phyloP scores from a whole-genome alignment of 1,284 basidiomycete genomes.

The Ustilago vetiveriae region DNA sequence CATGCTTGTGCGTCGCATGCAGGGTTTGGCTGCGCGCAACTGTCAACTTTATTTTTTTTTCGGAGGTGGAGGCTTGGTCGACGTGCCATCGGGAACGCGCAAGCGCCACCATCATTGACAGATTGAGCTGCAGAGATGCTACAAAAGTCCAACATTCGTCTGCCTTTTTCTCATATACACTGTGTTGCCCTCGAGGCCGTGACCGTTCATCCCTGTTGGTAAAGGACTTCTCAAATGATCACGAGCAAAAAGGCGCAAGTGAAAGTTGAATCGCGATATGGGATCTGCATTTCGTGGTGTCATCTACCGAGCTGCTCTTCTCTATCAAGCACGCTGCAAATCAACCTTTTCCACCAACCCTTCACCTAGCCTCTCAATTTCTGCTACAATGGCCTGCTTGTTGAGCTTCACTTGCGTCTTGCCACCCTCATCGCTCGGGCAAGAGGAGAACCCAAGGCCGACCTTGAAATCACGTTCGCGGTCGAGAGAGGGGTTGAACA shows the following conservation, averaged over 20 bases:
- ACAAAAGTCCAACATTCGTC: no score
- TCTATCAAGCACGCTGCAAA: slow-evolving; percentile 16
- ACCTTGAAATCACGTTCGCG: slow-evolving; percentile 77
- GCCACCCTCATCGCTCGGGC: slow-evolving; percentile 14
- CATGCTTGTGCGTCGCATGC: slow-evolving; percentile 1
- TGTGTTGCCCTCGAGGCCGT: no score
- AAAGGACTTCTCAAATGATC: no score
- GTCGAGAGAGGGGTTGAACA: slow-evolving; percentile 80
- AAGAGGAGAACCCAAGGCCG: slow-evolving; percentile 78
- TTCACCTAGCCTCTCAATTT: slow-evolving; percentile 81
- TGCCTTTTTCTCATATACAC: no score
- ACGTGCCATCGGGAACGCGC: no score
- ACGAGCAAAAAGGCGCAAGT: no score
- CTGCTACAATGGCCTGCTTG: slow-evolving; percentile 75
- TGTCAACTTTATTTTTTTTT: background rate
- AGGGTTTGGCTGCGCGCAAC: slow-evolving; percentile 4
- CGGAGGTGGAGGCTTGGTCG: background rate
- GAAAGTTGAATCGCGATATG: no score
- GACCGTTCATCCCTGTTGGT: no score
- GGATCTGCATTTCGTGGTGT: no score
- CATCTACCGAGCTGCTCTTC: no score
- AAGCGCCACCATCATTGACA: no score
- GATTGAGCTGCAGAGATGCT: no score
- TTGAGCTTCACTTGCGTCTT: slow-evolving; percentile 74
- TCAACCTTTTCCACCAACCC: slow-evolving; percentile 72